phyloP scores from a whole-genome alignment of 768 basidiomycete species.

The Crassisporium funariophilum region DNA sequence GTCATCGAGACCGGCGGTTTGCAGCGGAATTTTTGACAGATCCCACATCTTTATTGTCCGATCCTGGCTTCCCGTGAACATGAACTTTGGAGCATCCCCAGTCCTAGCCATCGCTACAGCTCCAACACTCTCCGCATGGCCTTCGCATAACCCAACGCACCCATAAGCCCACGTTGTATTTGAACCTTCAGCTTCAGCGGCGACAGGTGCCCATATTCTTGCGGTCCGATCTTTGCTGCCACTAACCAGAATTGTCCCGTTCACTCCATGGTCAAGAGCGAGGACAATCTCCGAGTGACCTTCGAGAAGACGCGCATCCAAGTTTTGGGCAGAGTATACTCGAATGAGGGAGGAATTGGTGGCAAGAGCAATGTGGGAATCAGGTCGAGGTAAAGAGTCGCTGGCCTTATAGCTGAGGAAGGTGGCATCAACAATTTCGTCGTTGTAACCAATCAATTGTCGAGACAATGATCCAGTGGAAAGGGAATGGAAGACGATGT shows the following conservation, averaged over 20 bases:
- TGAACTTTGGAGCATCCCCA: slow-evolving; percentile 53
- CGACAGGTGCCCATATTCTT: slow-evolving; percentile 71
- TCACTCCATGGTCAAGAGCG: slow-evolving; percentile 68
- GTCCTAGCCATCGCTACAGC: slow-evolving; percentile 82
- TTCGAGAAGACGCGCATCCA: slow-evolving; percentile 83
- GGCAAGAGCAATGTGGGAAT: slow-evolving; percentile 88
- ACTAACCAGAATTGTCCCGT: slow-evolving; percentile 77
- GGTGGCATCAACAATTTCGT: slow-evolving; percentile 91
- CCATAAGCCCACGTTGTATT: slow-evolving; percentile 52
- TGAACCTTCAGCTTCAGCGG: slow-evolving; percentile 8
- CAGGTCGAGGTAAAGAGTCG: slow-evolving; percentile 32
- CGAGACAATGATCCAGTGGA: slow-evolving; percentile 62
- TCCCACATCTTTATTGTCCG: slow-evolving; percentile 99
- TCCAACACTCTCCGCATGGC: slow-evolving; percentile 93
- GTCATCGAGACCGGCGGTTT: slow-evolving; percentile 21
- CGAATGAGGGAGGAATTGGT: slow-evolving; percentile 97
- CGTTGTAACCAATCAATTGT: slow-evolving; percentile 95
- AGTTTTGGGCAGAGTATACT: slow-evolving; percentile 72
- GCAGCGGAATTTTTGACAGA: slow-evolving; percentile 51
- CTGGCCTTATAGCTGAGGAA: slow-evolving; percentile 58
- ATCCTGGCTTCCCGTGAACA: slow-evolving; percentile 97
- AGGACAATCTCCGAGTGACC: slow-evolving; percentile 94
- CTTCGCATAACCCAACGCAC: slow-evolving; percentile 88
- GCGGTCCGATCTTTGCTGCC: slow-evolving; percentile 93
- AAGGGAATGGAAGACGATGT: slow-evolving; percentile 89